Base-by-base conservation (phyloP, 2,329 filamentous ascomycete genomes). In the Sporothrix brasiliensis region DNA sequence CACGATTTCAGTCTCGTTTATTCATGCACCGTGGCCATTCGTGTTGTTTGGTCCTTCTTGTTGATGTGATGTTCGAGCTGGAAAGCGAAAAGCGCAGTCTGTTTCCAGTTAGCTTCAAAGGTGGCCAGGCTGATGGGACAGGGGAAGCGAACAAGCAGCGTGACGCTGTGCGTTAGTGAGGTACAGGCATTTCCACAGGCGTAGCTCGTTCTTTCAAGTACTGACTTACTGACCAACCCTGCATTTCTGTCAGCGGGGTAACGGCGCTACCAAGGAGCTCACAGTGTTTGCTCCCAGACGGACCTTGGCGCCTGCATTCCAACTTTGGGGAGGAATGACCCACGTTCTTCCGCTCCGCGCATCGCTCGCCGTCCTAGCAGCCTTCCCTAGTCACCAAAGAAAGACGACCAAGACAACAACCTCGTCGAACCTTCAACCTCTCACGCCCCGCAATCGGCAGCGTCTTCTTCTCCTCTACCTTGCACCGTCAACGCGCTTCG, bases 301-400 rank as follows among this genome's bases (percentile, higher is more conserved):
- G 41, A 63, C n/a, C 34, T n/a, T 63, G 61, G 56, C 67, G 67
- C 67, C 67, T 44, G 11, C 41, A 21, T 50, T 53, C 47, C 27
- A 19, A 11, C 30, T 60, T 21, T 47, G 11, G 21, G 21, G 47
- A 44, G 41, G 44, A 50, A 44, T 50, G 61, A 65, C 61, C 61
- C 61, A 65, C 52, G 61, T 67, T 68, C 63, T 67, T 70, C 69
- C 65, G 69, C 69, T 70, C 69, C 65, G 69, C 63, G 54, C 63
- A 70, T 70, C 69, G 69, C 69, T 61, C 69, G 24, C 41, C 56
- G 19, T 63, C 52, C 27, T 30, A 21, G 30, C 61, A 49, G 53
- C 60, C 69, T 67, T 47, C 52, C 14, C 50, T 66, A 0, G 61
- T 67, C 61, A 54, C 61, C 61, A 52, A 70, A 67, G 30, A 24